Conservation (phyloP, 1,284 basidiomycete genomes). For the Cryptococcus neoformans region DNA sequence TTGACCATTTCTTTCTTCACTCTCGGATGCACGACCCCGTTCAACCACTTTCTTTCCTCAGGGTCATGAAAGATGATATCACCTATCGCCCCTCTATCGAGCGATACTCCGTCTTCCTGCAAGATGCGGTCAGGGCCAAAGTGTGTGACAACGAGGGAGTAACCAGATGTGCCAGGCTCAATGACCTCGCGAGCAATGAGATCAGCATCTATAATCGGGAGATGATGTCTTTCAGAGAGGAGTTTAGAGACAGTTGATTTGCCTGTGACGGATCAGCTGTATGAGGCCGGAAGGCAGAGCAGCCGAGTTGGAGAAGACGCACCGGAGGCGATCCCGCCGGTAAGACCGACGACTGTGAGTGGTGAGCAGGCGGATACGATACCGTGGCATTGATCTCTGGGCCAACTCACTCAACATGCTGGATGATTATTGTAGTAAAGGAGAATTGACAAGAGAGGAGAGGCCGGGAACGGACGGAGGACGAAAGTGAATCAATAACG, state of each 20-base stretch:
- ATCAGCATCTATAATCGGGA: constrained; percentile 92
- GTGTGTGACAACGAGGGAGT: constrained; percentile 61
- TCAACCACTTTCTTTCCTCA: constrained; percentile 67
- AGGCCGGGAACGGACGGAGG: background rate
- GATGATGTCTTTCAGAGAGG: constrained; percentile 55
- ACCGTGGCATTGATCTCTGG: no score
- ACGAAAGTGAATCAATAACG: background rate
- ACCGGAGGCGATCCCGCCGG: constrained; percentile 94
- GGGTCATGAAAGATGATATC: constrained; percentile 79
- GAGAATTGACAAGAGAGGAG: background rate
- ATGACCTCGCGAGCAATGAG: constrained; percentile 84
- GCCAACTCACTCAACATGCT: background rate
- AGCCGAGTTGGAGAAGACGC: constrained; percentile 6
- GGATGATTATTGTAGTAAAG: background rate
- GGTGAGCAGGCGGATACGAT: no score
- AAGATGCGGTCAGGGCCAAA: constrained; percentile 71
- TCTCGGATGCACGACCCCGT: constrained; percentile 85
- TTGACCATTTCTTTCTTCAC: constrained; percentile 73
- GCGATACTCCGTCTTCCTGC: constrained; percentile 59
- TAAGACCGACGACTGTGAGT: constrained; percentile 82
- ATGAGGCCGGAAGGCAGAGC: background rate
- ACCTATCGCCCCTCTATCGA: constrained; percentile 83
- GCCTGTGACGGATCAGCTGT: constrained; percentile 22
- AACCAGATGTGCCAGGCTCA: constrained; percentile 73
- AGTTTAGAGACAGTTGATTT: constrained; percentile 88